Evolutionary conservation across 495 filamentous ascomycete genomes (phyloP).

Genomic region (Talaromyces thailandensis): DNA sequence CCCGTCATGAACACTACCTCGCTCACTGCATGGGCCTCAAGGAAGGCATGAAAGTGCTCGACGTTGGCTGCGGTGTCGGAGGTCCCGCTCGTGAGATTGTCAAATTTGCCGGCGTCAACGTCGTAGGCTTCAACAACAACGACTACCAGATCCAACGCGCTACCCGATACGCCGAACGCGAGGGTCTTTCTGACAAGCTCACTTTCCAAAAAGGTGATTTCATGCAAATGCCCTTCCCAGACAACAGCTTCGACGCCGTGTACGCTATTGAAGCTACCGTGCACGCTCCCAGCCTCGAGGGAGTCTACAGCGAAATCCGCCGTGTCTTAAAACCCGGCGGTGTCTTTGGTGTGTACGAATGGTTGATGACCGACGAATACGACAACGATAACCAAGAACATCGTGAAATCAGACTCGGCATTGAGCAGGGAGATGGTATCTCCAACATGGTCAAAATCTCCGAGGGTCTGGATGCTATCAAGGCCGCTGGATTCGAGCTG

Average conservation of each 20-base stretch:
- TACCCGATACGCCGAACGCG: constrained; percentile 70
- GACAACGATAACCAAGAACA: constrained; percentile 83
- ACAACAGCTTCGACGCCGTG: constrained; percentile 87
- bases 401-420: constrained; percentile 84
- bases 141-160: constrained; percentile 98
- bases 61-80: constrained; percentile 96
- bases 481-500: constrained; percentile 81
- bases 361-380: constrained; percentile 97
- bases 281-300: constrained; percentile 89
- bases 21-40: constrained; percentile 82
- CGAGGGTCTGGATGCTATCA: constrained; percentile 77
- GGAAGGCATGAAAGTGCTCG: constrained; percentile 81
- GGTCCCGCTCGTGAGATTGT: constrained; percentile 96
- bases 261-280: constrained; percentile 98
- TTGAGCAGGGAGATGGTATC: constrained; percentile 95
- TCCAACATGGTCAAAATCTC: constrained; percentile 94
- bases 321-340: constrained; percentile 95
- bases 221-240: constrained; percentile 98
- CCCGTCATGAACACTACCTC: constrained; percentile 97
- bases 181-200: constrained; percentile 74
- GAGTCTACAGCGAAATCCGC: constrained; percentile 90
- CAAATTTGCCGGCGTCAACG: constrained; percentile 85
- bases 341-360: constrained; percentile 96
- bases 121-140: constrained; percentile 97
- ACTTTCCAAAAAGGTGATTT: constrained; percentile 94